A percentile compares a stretch with the other conserved stretches of the same genome.
Evolutionary conservation across 208 protist species (phyloP).

Genomic region (Acanthamoeba healyi): DNA sequence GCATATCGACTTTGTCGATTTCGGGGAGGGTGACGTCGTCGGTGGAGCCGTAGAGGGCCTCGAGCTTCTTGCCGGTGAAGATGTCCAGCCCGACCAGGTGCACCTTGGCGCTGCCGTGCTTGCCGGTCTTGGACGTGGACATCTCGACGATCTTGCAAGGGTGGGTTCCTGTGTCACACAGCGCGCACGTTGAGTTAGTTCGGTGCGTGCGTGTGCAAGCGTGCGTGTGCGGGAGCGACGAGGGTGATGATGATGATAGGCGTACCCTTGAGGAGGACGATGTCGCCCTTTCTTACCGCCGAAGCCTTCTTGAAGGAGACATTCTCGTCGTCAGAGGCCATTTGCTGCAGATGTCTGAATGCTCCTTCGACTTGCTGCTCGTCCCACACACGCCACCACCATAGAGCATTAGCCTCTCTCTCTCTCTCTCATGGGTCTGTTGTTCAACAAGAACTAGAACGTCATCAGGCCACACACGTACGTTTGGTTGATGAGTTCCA

Average conservation of each 20-base stretch:
- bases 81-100: slow-evolving; percentile 98
- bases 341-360: slow-evolving; percentile 65
- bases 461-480: slow-evolving; percentile 38
- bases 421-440: neutral
- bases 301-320: slow-evolving; percentile 88
- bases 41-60: slow-evolving; percentile 97
- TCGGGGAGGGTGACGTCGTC: slow-evolving; percentile 98
- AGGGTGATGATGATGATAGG: neutral
- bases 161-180: slow-evolving; percentile 22
- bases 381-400: too few relatives aligned
- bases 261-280: slow-evolving; percentile 89
- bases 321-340: slow-evolving; percentile 52
- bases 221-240: too few relatives aligned
- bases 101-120: slow-evolving; percentile 99
- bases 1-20: slow-evolving; percentile 96
- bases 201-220: too few relatives aligned
- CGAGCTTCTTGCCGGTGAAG: slow-evolving; percentile 98
- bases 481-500: neutral
- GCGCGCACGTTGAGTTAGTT: too few relatives aligned
- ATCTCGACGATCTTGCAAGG: slow-evolving; percentile 98
- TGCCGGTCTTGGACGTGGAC: slow-evolving; percentile 98
- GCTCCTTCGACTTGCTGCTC: slow-evolving; percentile 51
- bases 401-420: too few relatives aligned
- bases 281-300: slow-evolving; percentile 89
- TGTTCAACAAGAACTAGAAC: neutral